Percentiles rank a stretch among this genome's conserved stretches.
phyloP scores from a whole-genome alignment of 2,329 filamentous ascomycete genomes.

The Pseudogymnoascus destructans region DNA sequence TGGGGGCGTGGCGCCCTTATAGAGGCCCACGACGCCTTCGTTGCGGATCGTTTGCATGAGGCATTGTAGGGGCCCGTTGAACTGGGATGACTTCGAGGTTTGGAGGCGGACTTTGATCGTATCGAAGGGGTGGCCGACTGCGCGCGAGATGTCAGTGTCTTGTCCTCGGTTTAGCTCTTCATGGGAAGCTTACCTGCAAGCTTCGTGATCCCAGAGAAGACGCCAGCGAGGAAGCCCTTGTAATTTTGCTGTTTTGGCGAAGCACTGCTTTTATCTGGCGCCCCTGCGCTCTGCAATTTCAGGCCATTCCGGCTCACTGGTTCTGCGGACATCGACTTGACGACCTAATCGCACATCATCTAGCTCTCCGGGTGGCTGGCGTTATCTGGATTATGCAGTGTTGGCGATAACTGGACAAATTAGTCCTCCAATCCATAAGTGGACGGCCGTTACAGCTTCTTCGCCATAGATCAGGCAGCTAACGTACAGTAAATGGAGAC shows the following conservation, averaged over 20 bases:
- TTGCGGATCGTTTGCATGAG: slow-evolving; percentile 70
- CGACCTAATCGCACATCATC: not conserved
- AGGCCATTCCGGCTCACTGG: slow-evolving; percentile 4
- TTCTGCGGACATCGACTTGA: slow-evolving; percentile 4
- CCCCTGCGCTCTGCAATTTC: not conserved
- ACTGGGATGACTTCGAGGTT: slow-evolving; percentile 64
- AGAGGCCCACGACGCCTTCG: slow-evolving; percentile 74
- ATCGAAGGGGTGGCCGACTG: slow-evolving; percentile 66
- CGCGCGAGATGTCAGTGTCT: slow-evolving; percentile 8
- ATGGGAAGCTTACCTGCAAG: slow-evolving; percentile 51
- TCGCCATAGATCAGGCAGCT: not conserved
- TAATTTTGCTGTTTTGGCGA: slow-evolving; percentile 35
- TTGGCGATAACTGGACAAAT: slow-evolving; percentile 1
- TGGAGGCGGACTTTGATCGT: slow-evolving; percentile 94
- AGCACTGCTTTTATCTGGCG: not conserved
- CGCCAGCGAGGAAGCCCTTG: slow-evolving; percentile 93
- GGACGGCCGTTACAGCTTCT: not conserved
- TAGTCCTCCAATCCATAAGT: not conserved
- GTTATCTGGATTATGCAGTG: not conserved
- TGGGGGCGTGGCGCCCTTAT: slow-evolving; percentile 89
- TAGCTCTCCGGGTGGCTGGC: not conserved
- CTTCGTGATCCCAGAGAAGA: slow-evolving; percentile 90
- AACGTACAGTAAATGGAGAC: not conserved
- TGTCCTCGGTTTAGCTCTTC: not conserved
- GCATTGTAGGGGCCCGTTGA: slow-evolving; percentile 77